Evolutionary conservation across 2,329 filamentous ascomycete species (phyloP), one percentile per base, ranked within the genome.

Genomic region (Chaetomium sp.): DNA sequence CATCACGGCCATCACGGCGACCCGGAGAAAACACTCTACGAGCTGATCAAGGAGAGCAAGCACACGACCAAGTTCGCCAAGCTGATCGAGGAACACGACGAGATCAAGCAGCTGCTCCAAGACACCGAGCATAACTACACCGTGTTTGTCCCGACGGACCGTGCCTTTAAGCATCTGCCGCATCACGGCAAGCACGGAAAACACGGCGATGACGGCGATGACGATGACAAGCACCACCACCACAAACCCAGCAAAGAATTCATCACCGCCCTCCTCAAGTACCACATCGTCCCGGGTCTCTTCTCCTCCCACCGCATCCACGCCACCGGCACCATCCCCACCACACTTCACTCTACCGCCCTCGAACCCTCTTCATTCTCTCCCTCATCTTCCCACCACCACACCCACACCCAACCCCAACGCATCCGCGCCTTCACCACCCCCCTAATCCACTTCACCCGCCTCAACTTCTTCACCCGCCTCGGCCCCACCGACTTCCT

Each of bases 91-190:
- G 78, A 90, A 58, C 85, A 88, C 67, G 78, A 84, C 1, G 82
- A 89, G 52, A 74, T 96, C 0, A 84, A 92, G 38, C 70, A 86
- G 53, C 69, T 84, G 3, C 79, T 96, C 34, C 43, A 63, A 36
- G 94, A 95, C 72, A 80, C 81, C 65, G 72, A 80, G 38, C 76
- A 80, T 27, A 91, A 92, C 70, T 82, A 86, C 66, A 96, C 91
- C 0, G 71, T 94, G 50, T 95, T 96, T 65, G 87, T 88, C 1
- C 91, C 91, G 0, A 84, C 81, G 1, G 83, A 96, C 68, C 74
- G 78, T 49, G 90, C 90, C 0, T 92, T 96, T 64, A 81, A 86
- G 59, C 74, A 79, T 62, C 70, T 84, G 32, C 79, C 79, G 38
- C 47, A 37, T 12, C 49, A 52, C 42, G 38, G 50, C 45, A 45